Base-by-base conservation (phyloP, 2,329 filamentous ascomycete genomes). In the Apiospora kogelbergensis region DNA sequence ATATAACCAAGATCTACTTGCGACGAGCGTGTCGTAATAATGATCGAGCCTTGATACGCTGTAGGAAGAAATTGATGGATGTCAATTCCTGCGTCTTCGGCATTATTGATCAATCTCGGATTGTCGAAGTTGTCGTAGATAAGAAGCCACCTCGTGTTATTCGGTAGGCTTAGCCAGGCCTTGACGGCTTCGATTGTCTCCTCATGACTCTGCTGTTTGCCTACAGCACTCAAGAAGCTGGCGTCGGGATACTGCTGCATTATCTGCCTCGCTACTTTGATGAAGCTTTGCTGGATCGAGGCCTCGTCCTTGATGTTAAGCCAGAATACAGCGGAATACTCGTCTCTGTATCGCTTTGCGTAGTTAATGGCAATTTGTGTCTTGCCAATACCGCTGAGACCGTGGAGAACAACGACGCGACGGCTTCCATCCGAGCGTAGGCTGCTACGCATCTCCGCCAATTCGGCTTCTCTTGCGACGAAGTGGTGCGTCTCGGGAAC, bases 51-150 rank as follows among this genome's bases (percentile, higher is more conserved):
- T 68, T 83, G 80, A 60, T 82, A 70, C 1, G 76, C 70, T 15
- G 71, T 67, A 17, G 78, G 79, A 17, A 81, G 67, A 65, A 74
- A 79, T 17, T 68, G 67, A 1, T 72, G 72, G 37, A 83, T 78
- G 71, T 82, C 75, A n/a, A 80, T 73, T 65, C 71, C 72, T 41
- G 7, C 7, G 6, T 20, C 26, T 20, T 57, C 26, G 6, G 48
- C 9, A 37, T 7, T 57, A 37, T 57, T 57, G 6, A 17, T 4
- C 22, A 78, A 63, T 57, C 76, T 77, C 4, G 79, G 81, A 48
- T 81, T 78, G 69, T 84, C 79, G 67, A 81, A 81, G 65, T 84
- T 83, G 67, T 83, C 79, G 65, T 76, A 83, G 15, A 83, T 69
- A 3, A 82, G 20, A 9, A 84, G 75, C 81, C 79, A 84, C 2